Evolutionary conservation across 2,329 filamentous ascomycete species (phyloP).

Genomic region (Cladosporium sp.): DNA sequence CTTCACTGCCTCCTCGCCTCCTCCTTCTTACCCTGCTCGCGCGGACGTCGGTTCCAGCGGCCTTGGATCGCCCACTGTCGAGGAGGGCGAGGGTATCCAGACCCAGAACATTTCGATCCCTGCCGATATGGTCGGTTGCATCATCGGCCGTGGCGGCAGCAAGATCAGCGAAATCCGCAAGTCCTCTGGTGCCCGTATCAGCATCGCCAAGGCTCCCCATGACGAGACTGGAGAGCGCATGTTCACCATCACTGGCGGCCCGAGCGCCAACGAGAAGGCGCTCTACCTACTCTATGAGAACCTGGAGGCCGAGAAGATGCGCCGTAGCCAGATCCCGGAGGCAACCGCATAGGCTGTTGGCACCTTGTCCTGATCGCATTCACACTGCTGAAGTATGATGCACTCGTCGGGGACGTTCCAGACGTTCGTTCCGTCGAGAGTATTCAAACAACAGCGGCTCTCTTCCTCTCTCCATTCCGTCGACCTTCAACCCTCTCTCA

Average conservation of each 20-base stretch:
- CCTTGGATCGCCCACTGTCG: conserved; percentile 75
- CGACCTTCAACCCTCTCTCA: conserved; percentile 4
- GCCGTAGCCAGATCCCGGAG: conserved; percentile 71
- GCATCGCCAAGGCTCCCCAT: conserved; percentile 93
- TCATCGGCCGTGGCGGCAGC: conserved; percentile 88
- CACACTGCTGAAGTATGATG: conserved; percentile 12
- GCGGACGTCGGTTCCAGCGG: conserved; percentile 69
- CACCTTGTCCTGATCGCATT: conserved; percentile 10
- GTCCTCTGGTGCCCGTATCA: conserved; percentile 92
- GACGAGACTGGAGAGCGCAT: conserved; percentile 97
- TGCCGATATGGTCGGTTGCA: conserved; percentile 99
- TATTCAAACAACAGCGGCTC: background rate
- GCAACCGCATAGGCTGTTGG: conserved; percentile 18
- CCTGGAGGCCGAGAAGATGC: conserved; percentile 97
- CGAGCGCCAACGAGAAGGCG: conserved; percentile 89
- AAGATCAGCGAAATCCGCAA: conserved; percentile 99
- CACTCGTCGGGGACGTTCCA: conserved; percentile 10
- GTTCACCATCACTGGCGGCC: conserved; percentile 98
- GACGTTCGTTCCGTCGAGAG: conserved; percentile 2
- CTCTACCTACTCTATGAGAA: conserved; percentile 98
- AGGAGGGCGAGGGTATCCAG: conserved; percentile 95
- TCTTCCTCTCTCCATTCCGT: conserved; percentile 1
- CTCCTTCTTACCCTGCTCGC: conserved; percentile 68
- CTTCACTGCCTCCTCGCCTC: conserved; percentile 75
- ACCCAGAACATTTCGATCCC: conserved; percentile 99